Conservation (phyloP, 495 filamentous ascomycete species). For the Neurospora intermedia region DNA sequence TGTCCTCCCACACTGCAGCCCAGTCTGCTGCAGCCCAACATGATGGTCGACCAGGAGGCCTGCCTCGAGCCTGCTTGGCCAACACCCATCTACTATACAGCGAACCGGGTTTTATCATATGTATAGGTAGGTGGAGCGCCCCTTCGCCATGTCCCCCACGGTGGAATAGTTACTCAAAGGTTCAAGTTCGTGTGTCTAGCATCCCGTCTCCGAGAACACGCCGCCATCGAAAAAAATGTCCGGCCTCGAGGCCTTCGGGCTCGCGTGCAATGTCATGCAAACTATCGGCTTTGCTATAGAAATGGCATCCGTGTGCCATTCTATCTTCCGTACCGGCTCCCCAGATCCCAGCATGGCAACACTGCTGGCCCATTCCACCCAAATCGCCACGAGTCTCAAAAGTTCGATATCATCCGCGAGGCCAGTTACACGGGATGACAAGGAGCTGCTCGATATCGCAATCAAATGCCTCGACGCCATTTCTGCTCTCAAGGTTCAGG, state of each 20-base stretch:
- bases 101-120: too few species aligned
- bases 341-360: constrained; percentile 1
- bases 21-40: background rate
- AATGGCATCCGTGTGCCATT: background rate
- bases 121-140: background rate
- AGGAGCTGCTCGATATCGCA: background rate
- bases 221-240: constrained; percentile 5
- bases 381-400: background rate
- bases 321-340: constrained; percentile 5
- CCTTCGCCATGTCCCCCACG: background rate
- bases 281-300: constrained; percentile 13
- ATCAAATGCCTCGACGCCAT: background rate
- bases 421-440: constrained; percentile 3
- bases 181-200: background rate
- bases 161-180: background rate
- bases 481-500: background rate
- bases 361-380: background rate
- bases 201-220: background rate
- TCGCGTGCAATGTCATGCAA: constrained; percentile 25
- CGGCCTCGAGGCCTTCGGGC: constrained; percentile 17
- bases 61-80: background rate
- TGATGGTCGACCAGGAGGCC: background rate
- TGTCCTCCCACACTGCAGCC: background rate
- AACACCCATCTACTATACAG: background rate
- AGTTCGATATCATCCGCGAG: constrained; percentile 3